Evolutionary conservation across 1,284 basidiomycete species (phyloP).

Genomic region (Cutaneotrichosporon sp.): DNA sequence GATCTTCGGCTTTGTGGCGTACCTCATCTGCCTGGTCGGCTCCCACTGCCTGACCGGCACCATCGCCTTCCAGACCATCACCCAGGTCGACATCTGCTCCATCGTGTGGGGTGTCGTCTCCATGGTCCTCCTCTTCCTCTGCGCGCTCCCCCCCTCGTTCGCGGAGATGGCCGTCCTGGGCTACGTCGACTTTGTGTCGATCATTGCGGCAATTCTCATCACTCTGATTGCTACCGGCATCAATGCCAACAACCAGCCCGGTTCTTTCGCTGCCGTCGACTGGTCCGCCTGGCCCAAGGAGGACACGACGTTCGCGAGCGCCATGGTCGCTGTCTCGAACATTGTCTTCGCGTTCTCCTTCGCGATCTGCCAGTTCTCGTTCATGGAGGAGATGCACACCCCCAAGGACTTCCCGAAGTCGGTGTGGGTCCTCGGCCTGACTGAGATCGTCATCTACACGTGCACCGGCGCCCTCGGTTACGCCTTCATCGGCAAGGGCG

Average conservation of each 20-base stretch:
- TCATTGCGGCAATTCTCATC: slow-evolving; percentile 35
- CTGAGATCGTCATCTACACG: slow-evolving; percentile 32
- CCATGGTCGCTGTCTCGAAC: slow-evolving; percentile 39
- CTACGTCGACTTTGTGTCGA: slow-evolving; percentile 46
- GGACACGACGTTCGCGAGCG: slow-evolving; percentile 33
- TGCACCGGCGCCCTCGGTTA: slow-evolving; percentile 38
- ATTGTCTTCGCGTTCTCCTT: slow-evolving; percentile 32
- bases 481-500: slow-evolving; percentile 23
- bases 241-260: slow-evolving; percentile 10
- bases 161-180: slow-evolving; percentile 39
- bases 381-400: slow-evolving; percentile 27
- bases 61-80: slow-evolving; percentile 23
- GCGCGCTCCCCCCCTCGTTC: slow-evolving; percentile 21
- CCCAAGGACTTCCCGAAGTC: slow-evolving; percentile 32
- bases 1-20: slow-evolving; percentile 15
- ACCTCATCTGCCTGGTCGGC: slow-evolving; percentile 24
- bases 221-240: slow-evolving; percentile 42
- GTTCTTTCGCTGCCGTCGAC: slow-evolving; percentile 32
- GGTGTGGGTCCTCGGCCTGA: slow-evolving; percentile 37
- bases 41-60: slow-evolving; percentile 23
- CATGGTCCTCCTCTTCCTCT: slow-evolving; percentile 22
- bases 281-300: slow-evolving; percentile 36
- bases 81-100: slow-evolving; percentile 12
- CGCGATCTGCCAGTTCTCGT: slow-evolving; percentile 27
- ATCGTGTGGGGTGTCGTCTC: slow-evolving; percentile 22